Base-by-base conservation (phyloP, 2,329 filamentous ascomycete species). In the Clonostachys sp. region DNA sequence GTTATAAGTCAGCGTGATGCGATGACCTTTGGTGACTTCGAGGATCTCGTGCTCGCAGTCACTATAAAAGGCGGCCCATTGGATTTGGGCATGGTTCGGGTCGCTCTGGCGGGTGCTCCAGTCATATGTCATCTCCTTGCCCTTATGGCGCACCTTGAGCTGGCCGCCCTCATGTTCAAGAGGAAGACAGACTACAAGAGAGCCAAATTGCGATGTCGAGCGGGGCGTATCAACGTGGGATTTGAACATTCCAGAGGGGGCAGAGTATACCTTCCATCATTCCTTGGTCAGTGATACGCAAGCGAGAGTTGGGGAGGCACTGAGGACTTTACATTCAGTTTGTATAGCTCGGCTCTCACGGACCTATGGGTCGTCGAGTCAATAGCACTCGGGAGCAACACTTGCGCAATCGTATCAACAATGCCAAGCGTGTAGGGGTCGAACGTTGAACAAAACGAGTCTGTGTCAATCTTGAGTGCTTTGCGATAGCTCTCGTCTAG, bases 1-100 rank as follows among this genome's bases (percentile, higher is more conserved):
- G 48, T 83, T 83, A 61, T 84, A 84, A 0, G 79, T 84, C 18
- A 85, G 57, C 0, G 77, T 83, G 14, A 84, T 51, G 0, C 77
- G 73, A 48, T 83, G 67, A 0, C 80, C 79, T 2, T 61, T 52
- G 0, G 61, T 74, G 6, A 84, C 70, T 13, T 73, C 66, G 1
- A 71, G 53, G 2, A 80, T 70, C 51, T 80, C 73, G 45, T 80
- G 76, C 50, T 78, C 70, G 52, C 73, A 78, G 55, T 78, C 73
- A 46, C 67, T 63, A 50, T 76, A 76, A 60, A 80, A 80, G 0
- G 77, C 75, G 0, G 73, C 72, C 75, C 75, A 80, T 35, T 62
- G 50, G 13, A 71, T 57, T 2, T 49, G 8, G 0, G 44, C 35
- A 30, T 30, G 24, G 24, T 10, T 30, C 3, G 24, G 24, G 24